Base-by-base conservation (phyloP, 176 grass and related monocot genomes). In the barley (Hordeum vulgare) region DNA sequence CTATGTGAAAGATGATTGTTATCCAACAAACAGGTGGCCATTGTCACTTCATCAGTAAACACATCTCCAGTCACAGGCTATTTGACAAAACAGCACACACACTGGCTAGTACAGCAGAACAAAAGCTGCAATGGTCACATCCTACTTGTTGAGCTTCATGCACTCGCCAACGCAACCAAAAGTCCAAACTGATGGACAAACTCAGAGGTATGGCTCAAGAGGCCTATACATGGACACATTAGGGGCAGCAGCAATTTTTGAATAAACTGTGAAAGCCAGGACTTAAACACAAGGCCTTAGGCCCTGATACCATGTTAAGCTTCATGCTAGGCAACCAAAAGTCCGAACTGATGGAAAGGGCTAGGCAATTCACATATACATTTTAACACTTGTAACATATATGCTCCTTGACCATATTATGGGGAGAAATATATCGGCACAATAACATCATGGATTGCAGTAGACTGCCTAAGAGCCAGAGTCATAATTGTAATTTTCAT, bases 371-470 rank as follows among this genome's bases (percentile, higher is more conserved):
- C n/a, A n/a, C n/a, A n/a, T n/a, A n/a, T n/a, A n/a, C n/a, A n/a
- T n/a, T n/a, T n/a, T n/a, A n/a, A n/a, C n/a, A n/a, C n/a, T n/a
- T 21, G 77, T 7, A 75, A 66, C 24, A 75, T 33, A 44, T 59
- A 75, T 85, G 44, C 45, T 58, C 5, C 47, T 51, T 76, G 60
- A 85, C 39, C 77, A 70, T 71, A 58, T 83, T 61, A 64, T 70
- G 31, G 20, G 8, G 40, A 33, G 33, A 64, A 74, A 83, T 66
- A 57, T 82, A 82, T 39, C n/a, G 36, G n/a, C 65, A 36, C 15
- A 36, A 69, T 69, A 7, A 21, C 21, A 87, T n/a, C 51, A n/a
- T 70, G 39, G 35, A 78, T 31, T 33, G 42, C 12, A 17, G 14
- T 60, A 65, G 28, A 86, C 17, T 66, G 51, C 14, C 34, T 58